phyloP scores from a whole-genome alignment of 441 rosid genomes.

The Euphorbia corollata region DNA sequence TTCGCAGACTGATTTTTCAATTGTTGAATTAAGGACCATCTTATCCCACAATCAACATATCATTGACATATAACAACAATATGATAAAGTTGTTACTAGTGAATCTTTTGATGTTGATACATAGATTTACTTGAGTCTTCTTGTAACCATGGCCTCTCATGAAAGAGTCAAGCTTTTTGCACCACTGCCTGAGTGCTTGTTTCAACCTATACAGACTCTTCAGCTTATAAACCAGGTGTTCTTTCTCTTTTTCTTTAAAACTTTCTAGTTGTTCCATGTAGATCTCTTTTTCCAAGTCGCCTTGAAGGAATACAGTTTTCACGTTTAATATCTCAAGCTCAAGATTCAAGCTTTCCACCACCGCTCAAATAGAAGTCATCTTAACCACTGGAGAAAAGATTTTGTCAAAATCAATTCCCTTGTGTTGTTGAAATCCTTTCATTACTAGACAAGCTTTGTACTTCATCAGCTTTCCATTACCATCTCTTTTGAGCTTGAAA shows the following conservation, averaged over 20 bases:
- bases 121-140: background rate
- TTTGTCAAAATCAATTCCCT: background rate
- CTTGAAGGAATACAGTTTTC: background rate
- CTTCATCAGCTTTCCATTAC: background rate
- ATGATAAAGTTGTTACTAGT: background rate
- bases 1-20: background rate
- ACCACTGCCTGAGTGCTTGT: background rate
- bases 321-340: background rate
- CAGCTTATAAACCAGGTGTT: background rate
- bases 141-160: background rate
- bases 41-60: background rate
- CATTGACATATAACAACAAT: background rate
- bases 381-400: background rate
- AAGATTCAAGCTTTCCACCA: background rate
- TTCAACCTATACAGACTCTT: background rate
- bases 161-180: background rate
- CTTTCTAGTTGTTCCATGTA: background rate
- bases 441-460: background rate
- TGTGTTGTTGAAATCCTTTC: background rate
- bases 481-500: slow-evolving; percentile 1
- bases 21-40: background rate
- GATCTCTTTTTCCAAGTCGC: background rate
- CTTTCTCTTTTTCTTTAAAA: background rate
- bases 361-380: background rate
- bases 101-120: background rate